These are phyloP conservation scores for Klebsormidium nitens DNA, from an alignment of 139 green algal species.

Conservation along the genomic window DNA sequence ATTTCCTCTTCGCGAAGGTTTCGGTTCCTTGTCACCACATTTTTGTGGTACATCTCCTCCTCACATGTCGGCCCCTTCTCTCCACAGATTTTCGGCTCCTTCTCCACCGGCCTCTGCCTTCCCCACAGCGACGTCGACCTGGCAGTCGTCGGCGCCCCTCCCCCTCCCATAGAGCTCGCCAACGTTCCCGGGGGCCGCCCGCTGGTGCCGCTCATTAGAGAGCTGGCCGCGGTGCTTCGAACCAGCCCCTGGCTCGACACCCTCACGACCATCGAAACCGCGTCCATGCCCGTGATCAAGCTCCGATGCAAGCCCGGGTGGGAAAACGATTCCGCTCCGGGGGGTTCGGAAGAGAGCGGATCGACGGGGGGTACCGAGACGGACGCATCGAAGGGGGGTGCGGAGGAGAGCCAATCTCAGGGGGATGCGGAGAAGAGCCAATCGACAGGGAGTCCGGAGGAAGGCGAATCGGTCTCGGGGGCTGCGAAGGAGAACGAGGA, in stretches of 20 bases:
- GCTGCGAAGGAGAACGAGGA: too few species aligned
- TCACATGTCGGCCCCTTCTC: too few species aligned
- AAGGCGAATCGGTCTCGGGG: not conserved
- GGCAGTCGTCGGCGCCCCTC: slow-evolving; percentile 27
- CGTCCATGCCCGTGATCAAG: slow-evolving; percentile 32
- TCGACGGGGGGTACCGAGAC: not conserved
- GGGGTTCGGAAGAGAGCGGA: not conserved
- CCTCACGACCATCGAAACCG: slow-evolving; percentile 32
- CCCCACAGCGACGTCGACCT: slow-evolving; percentile 34
- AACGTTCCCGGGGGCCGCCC: slow-evolving; percentile 3
- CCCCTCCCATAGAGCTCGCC: not conserved
- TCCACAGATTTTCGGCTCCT: slow-evolving; percentile 34
- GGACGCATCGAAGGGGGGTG: not conserved
- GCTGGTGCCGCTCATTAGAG: slow-evolving; percentile 15
- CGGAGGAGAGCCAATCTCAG: not conserved
- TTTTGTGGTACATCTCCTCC: too few species aligned
- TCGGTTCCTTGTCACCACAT: too few species aligned
- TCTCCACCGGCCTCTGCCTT: slow-evolving; percentile 26
- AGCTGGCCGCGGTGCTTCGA: slow-evolving; percentile 5
- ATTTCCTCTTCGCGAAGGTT: too few species aligned
- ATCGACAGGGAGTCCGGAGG: not conserved
- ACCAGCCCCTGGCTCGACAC: slow-evolving; percentile 13
- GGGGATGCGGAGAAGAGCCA: not conserved
- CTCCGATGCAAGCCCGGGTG: not conserved
- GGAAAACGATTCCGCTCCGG: not conserved